Conservation (phyloP, 2,329 filamentous ascomycete species). For the Diplodia seriata region DNA sequence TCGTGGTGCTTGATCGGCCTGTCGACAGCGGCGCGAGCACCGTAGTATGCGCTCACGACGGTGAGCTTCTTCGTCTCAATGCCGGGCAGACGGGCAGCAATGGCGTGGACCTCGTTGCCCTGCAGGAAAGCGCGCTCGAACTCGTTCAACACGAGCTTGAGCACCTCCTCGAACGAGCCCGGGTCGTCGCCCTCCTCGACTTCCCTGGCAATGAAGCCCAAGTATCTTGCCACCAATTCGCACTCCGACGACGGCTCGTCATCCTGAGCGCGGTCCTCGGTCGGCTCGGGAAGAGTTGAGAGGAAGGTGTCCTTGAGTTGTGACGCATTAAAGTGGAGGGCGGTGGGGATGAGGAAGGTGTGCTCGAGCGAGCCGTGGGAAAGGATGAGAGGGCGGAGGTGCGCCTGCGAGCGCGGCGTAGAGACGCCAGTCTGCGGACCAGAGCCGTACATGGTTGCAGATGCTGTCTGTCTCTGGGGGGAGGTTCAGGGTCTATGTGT, state of each 20-base stretch:
- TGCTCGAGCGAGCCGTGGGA: constrained; percentile 95
- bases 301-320: constrained; percentile 92
- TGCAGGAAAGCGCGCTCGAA: constrained; percentile 95
- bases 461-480: constrained; percentile 23
- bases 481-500: constrained; percentile 33
- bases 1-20: constrained; percentile 90
- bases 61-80: constrained; percentile 92
- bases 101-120: constrained; percentile 94
- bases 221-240: constrained; percentile 91
- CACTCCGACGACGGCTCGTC: constrained; percentile 97
- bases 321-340: constrained; percentile 93
- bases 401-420: constrained; percentile 91
- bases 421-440: constrained; percentile 95
- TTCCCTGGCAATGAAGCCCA: constrained; percentile 87
- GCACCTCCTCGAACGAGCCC: constrained; percentile 88
- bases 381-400: constrained; percentile 88
- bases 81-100: constrained; percentile 84
- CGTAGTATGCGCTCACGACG: constrained; percentile 90
- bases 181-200: constrained; percentile 93
- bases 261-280: constrained; percentile 96
- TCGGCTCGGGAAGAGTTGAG: constrained; percentile 83
- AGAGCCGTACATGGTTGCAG: constrained; percentile 77
- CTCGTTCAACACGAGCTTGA: constrained; percentile 91
- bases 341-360: constrained; percentile 93
- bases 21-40: constrained; percentile 81